Percentiles rank a stretch among this genome's conserved stretches.
phyloP scores from a whole-genome alignment of 495 filamentous ascomycete species.

The Penicillium ucsense region DNA sequence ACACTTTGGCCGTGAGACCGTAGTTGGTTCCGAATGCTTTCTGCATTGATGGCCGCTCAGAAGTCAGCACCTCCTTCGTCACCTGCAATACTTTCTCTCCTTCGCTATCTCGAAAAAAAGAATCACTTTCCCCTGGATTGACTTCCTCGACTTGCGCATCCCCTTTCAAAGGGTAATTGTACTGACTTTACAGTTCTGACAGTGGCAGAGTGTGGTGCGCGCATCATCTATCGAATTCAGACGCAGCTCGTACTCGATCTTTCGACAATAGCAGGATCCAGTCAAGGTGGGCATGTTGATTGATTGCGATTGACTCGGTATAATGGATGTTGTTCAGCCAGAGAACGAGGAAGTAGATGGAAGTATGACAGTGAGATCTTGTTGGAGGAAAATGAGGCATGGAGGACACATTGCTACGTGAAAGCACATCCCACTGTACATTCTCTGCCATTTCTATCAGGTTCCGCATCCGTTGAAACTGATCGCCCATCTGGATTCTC shows the following conservation, averaged over 20 bases:
- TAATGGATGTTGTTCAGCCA: too few species aligned
- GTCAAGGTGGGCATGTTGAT: constrained; percentile 24
- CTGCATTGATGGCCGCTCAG: constrained; percentile 2
- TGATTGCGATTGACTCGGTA: background rate
- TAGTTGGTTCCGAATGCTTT: constrained; percentile 57
- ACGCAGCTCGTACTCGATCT: constrained; percentile 36
- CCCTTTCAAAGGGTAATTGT: too few species aligned
- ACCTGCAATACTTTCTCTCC: too few species aligned
- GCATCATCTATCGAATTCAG: constrained; percentile 44
- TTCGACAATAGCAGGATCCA: constrained; percentile 42
- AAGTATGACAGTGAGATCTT: background rate
- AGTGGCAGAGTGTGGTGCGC: constrained; percentile 57
- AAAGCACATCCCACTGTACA: too few species aligned
- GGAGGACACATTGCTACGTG: too few species aligned
- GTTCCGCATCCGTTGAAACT: too few species aligned
- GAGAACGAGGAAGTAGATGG: too few species aligned
- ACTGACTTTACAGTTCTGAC: constrained; percentile 47
- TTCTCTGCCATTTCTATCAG: too few species aligned
- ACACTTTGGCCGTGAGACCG: constrained; percentile 55
- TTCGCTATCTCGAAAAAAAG: too few species aligned
- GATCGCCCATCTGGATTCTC: too few species aligned
- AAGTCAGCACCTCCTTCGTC: too few species aligned
- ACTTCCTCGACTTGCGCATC: background rate
- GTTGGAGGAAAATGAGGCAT: background rate
- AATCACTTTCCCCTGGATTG: background rate